phyloP scores from a whole-genome alignment of 352 stramenopile species.

The Globisporangium emineosum region DNA sequence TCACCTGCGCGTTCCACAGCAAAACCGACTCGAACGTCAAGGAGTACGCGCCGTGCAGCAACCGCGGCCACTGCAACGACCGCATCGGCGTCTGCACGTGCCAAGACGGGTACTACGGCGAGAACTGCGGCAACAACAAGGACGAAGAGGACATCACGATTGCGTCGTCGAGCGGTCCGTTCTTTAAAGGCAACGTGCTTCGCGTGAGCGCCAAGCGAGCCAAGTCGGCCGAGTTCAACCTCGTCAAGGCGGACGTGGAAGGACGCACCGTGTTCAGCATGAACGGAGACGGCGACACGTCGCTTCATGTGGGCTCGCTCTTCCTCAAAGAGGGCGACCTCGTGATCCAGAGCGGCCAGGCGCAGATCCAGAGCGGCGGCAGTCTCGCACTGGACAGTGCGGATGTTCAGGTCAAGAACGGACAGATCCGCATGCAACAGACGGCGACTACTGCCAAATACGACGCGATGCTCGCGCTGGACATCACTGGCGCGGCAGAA shows the following conservation, averaged over 20 bases:
- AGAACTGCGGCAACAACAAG: constrained; percentile 63
- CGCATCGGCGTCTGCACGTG: constrained; percentile 52
- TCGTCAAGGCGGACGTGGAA: constrained; percentile 59
- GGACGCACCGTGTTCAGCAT: constrained; percentile 56
- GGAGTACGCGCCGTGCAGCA: constrained; percentile 56
- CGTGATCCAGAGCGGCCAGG: constrained; percentile 38
- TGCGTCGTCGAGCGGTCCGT: constrained; percentile 43
- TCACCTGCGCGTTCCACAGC: constrained; percentile 45
- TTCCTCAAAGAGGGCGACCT: constrained; percentile 47
- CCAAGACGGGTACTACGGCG: constrained; percentile 61
- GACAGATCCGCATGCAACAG: constrained; percentile 35
- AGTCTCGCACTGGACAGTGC: constrained; percentile 45
- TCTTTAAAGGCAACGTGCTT: constrained; percentile 70
- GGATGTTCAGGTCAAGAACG: constrained; percentile 39
- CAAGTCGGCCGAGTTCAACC: constrained; percentile 55
- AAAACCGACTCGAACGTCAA: constrained; percentile 40
- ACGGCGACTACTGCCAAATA: neutral
- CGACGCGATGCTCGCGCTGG: constrained; percentile 34
- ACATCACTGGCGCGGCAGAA: constrained; percentile 18
- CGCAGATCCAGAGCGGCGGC: constrained; percentile 35
- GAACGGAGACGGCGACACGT: constrained; percentile 44
- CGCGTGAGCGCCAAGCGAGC: constrained; percentile 44
- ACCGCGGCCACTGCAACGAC: constrained; percentile 52
- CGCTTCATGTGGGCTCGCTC: constrained; percentile 42
- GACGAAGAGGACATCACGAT: constrained; percentile 63